Evolutionary conservation across 2,329 filamentous ascomycete genomes (phyloP).

Genomic region (Fusarium humuli): DNA sequence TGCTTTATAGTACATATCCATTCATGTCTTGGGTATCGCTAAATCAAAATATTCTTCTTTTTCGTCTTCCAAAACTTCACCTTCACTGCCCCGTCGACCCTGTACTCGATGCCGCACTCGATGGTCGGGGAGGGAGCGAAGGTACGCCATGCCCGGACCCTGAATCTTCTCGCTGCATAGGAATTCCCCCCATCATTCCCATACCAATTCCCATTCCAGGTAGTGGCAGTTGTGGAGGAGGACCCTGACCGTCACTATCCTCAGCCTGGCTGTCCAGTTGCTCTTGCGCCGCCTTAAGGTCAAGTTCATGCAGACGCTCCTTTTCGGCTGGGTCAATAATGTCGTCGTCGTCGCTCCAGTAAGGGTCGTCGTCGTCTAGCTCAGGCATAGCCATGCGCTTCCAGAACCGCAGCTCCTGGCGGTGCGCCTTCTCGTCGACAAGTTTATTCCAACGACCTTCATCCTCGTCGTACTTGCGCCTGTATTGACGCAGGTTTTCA

Average conservation of each 20-base stretch:
- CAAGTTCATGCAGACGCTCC: conserved; percentile 63
- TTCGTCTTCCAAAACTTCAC: background rate
- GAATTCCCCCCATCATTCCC: conserved; percentile 52
- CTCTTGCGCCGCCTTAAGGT: conserved; percentile 58
- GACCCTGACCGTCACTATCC: conserved; percentile 50
- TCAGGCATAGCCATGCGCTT: conserved; percentile 74
- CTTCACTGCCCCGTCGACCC: conserved; percentile 55
- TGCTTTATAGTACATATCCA: conserved; percentile 41
- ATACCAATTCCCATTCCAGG: conserved; percentile 40
- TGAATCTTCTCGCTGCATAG: conserved; percentile 55
- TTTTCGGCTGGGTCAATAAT: conserved; percentile 72
- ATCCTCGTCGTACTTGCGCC: conserved; percentile 67
- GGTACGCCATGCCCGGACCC: conserved; percentile 43
- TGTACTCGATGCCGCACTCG: conserved; percentile 57
- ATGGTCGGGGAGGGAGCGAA: conserved; percentile 51
- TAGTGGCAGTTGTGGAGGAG: conserved; percentile 39
- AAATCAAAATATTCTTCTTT: conserved; percentile 43
- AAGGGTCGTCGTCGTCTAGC: conserved; percentile 68
- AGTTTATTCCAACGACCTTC: conserved; percentile 64
- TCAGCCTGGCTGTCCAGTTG: conserved; percentile 52
- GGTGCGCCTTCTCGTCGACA: conserved; percentile 63
- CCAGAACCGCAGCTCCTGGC: conserved; percentile 73
- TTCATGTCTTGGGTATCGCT: conserved; percentile 48
- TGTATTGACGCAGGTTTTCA: conserved; percentile 67
- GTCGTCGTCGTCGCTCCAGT: conserved; percentile 74